Evolutionary conservation across 2,329 filamentous ascomycete species (phyloP).

Genomic region (Hypoxylon sp.): DNA sequence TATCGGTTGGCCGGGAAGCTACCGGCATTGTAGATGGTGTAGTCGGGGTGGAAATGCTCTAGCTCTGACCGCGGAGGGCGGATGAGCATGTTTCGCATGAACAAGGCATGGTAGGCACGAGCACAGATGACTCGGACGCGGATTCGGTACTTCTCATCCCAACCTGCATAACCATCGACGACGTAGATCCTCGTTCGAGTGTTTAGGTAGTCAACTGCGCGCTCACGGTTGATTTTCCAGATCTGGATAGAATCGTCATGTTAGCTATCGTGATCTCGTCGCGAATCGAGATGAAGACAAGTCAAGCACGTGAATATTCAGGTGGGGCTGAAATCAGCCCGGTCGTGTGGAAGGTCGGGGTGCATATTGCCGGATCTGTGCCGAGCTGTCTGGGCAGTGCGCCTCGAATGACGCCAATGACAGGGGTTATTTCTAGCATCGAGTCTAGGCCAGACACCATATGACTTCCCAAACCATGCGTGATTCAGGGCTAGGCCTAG

Average conservation of each 20-base stretch:
- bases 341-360: conserved; percentile 45
- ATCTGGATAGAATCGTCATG: conserved; percentile 71
- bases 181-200: conserved; percentile 99
- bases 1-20: conserved; percentile 98
- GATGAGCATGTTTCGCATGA: conserved; percentile 99
- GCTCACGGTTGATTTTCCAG: conserved; percentile 99
- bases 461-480: conserved; percentile 30
- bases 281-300: conserved; percentile 18
- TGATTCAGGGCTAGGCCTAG: conserved; percentile 21
- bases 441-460: conserved; percentile 28
- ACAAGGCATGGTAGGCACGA: conserved; percentile 98
- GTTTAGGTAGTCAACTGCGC: conserved; percentile 99
- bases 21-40: conserved; percentile 99
- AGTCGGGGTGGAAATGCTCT: conserved; percentile 98
- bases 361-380: conserved; percentile 47
- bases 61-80: conserved; percentile 91
- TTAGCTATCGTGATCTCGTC: conserved; percentile 10
- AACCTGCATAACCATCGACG: conserved; percentile 95
- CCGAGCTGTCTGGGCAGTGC: conserved; percentile 29
- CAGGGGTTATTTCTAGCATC: conserved; percentile 42
- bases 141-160: conserved; percentile 99
- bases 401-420: conserved; percentile 49
- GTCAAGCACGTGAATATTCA: conserved; percentile 30
- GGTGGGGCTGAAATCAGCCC: conserved; percentile 27
- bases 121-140: conserved; percentile 98